phyloP scores from a whole-genome alignment of 345 rosid genomes.

The Ailanthus altissimus region DNA sequence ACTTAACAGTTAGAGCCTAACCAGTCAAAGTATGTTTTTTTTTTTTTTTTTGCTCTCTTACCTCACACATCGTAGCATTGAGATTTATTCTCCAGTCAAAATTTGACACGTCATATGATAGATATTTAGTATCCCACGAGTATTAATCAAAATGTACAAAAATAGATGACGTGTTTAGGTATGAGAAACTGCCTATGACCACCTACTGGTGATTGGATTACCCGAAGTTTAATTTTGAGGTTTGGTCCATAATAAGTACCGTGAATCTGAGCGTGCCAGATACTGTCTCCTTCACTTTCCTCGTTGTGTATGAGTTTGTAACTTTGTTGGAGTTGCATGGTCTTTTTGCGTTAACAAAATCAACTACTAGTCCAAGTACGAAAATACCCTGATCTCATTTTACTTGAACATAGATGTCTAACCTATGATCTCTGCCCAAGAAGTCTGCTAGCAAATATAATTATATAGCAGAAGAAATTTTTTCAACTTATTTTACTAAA shows the following conservation, averaged over 20 bases:
- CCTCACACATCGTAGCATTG: conserved; percentile 2
- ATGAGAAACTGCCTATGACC: background rate
- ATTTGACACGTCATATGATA: background rate
- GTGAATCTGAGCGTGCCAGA: conserved; percentile 18
- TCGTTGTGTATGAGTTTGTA: background rate
- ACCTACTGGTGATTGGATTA: conserved; percentile 6
- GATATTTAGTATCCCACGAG: background rate
- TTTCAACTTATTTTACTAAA: too few relatives aligned
- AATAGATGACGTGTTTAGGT: background rate
- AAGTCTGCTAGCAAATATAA: too few relatives aligned
- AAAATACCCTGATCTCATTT: background rate
- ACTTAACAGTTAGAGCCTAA: conserved; percentile 58
- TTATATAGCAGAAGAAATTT: too few relatives aligned
- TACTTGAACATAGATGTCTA: too few relatives aligned
- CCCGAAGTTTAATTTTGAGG: background rate
- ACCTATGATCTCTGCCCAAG: too few relatives aligned
- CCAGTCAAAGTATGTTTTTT: conserved; percentile 39
- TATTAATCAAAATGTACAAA: background rate
- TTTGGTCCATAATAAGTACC: conserved; percentile 1
- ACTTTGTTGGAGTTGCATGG: background rate
- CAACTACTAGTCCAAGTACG: background rate
- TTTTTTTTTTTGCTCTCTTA: conserved; percentile 26
- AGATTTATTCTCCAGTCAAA: background rate
- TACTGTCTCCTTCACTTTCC: conserved; percentile 14
- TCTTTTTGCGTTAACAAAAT: background rate